phyloP scores from a whole-genome alignment of 2,329 filamentous ascomycete species.

The Aspergillus uvarum region DNA sequence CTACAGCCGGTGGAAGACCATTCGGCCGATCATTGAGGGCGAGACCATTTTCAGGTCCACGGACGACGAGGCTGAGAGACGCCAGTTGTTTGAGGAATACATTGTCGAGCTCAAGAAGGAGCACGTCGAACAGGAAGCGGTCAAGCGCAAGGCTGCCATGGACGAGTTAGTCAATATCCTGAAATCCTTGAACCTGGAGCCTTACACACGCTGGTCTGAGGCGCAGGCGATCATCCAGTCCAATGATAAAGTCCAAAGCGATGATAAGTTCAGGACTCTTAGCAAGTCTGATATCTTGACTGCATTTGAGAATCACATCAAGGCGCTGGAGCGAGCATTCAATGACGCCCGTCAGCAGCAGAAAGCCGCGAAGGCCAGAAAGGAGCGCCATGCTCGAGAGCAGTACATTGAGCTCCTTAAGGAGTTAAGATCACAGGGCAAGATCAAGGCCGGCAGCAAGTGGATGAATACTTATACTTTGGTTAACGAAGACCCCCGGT shows the following conservation, averaged over 20 bases:
- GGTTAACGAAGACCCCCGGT: constrained; percentile 78
- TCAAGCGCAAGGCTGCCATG: constrained; percentile 74
- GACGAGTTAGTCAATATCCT: constrained; percentile 78
- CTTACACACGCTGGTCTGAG: constrained; percentile 92
- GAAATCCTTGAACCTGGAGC: constrained; percentile 77
- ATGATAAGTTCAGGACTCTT: constrained; percentile 81
- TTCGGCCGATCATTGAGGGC: constrained; percentile 86
- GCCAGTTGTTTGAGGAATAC: constrained; percentile 92
- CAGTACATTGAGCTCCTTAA: constrained; percentile 71
- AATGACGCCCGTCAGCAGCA: constrained; percentile 88
- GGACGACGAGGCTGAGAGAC: constrained; percentile 80
- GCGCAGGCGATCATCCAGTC: constrained; percentile 79
- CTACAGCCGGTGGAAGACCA: constrained; percentile 96
- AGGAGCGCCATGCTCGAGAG: constrained; percentile 84
- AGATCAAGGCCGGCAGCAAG: constrained; percentile 85
- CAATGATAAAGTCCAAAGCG: constrained; percentile 72
- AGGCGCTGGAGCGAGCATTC: constrained; percentile 82
- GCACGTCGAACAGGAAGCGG: constrained; percentile 72
- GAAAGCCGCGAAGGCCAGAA: constrained; percentile 75
- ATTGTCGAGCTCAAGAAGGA: constrained; percentile 77
- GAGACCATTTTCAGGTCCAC: constrained; percentile 95
- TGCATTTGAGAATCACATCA: constrained; percentile 94
- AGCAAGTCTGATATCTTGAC: constrained; percentile 87
- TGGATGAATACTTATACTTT: constrained; percentile 79
- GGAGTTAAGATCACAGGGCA: constrained; percentile 71